Base-by-base conservation (phyloP, 2,329 filamentous ascomycete species). In the Botrytis fragariae region DNA sequence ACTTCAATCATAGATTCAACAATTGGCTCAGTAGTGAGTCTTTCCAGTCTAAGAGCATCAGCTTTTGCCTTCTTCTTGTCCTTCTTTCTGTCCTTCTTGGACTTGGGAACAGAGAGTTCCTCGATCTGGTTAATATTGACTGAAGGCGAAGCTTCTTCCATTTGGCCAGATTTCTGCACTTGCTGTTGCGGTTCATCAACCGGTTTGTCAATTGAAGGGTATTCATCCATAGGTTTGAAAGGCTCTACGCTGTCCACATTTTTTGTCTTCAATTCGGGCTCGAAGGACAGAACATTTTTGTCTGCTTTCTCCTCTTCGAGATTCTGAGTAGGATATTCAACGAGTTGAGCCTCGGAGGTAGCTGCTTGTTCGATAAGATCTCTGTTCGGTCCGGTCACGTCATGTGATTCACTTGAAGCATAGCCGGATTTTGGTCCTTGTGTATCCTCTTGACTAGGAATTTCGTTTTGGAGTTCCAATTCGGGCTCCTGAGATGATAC, bases 71-170 rank as follows among this genome's bases (percentile, higher is more conserved):
- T 51, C 35, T 65, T 42, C 20, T 42, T 20, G 16, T 71, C 69
- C 20, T 45, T 78, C 71, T 76, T 78, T 75, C 74, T 77, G 32
- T 75, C 69, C 42, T 76, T 77, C 68, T 76, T 77, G 32, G 75
- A 77, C 42, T 72, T 75, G 9, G 69, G 44, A 6, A 68, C 29
- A 25, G 69, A 72, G 44, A 73, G 72, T 29, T 72, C 73, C 59
- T 75, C 62, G n/a, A 67, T 69, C 54, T 29, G 37, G 57, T 71
- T 64, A 37, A 59, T 44, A 16, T 74, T 72, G 48, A 25, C 67
- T 54, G 70, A 57, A 9, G 42, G 64, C 29, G 59, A 25, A 42
- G 14, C n/a, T 62, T 59, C 72, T 63, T 73, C 65, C 5, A 59
- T 57, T 39, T 54, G 62, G 39, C 54, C 45, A 44, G 68, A 57